These are phyloP conservation scores for Coccomyxa sp. DNA, from an alignment of 139 green algal genomes.

Conservation along the genomic window DNA sequence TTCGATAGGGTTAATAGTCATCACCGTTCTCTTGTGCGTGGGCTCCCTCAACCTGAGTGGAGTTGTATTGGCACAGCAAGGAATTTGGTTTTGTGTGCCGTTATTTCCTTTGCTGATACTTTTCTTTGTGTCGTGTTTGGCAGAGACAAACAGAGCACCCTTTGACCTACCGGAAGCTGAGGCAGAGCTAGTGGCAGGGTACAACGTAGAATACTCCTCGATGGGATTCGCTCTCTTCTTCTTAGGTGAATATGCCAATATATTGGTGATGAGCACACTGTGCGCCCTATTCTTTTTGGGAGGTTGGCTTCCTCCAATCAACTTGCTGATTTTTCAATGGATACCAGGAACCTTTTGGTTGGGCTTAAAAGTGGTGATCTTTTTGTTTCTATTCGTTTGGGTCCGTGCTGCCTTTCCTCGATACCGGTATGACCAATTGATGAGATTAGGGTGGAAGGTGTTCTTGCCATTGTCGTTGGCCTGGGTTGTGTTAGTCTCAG, in stretches of 20 bases:
- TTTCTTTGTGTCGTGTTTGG: slow-evolving; percentile 70
- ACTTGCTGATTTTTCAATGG: slow-evolving; percentile 41
- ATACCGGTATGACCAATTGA: slow-evolving; percentile 72
- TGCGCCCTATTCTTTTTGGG: slow-evolving; percentile 66
- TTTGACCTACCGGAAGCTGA: slow-evolving; percentile 72
- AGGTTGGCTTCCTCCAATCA: slow-evolving; percentile 51
- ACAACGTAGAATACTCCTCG: slow-evolving; percentile 64
- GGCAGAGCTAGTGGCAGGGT: slow-evolving; percentile 64
- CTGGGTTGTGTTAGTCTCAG: slow-evolving; percentile 44
- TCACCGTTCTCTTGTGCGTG: slow-evolving; percentile 60
- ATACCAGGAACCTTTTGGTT: slow-evolving; percentile 59
- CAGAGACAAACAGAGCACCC: slow-evolving; percentile 72
- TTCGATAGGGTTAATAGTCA: slow-evolving; percentile 60
- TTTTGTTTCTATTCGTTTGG: slow-evolving; percentile 74
- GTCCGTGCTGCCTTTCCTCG: slow-evolving; percentile 61
- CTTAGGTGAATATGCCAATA: slow-evolving; percentile 64
- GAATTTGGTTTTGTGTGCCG: slow-evolving; percentile 54
- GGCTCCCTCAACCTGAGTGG: slow-evolving; percentile 50
- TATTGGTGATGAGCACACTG: slow-evolving; percentile 68
- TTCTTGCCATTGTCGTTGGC: slow-evolving; percentile 60
- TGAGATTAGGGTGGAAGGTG: slow-evolving; percentile 69
- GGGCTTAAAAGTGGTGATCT: slow-evolving; percentile 45
- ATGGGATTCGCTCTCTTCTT: slow-evolving; percentile 77
- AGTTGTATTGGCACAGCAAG: slow-evolving; percentile 50
- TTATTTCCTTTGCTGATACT: slow-evolving; percentile 53